Evolutionary conservation across 1,284 basidiomycete genomes (phyloP), one percentile per base, ranked within the genome.

Genomic region (Tilletia caries): DNA sequence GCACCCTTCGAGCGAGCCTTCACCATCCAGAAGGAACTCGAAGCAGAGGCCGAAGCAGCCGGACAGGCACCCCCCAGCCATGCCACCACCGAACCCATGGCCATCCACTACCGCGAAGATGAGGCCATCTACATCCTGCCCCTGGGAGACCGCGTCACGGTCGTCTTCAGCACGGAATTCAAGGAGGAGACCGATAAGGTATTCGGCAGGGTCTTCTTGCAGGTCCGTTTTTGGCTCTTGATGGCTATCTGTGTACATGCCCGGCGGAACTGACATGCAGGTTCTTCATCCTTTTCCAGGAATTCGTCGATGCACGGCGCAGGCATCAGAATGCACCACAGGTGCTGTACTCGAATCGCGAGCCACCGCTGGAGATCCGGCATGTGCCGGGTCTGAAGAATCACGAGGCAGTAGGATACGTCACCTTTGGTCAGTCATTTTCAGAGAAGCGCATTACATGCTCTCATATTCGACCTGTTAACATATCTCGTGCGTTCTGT

Each of bases 241-340:
- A n/a, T n/a, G n/a, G n/a, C n/a, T n/a, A n/a, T n/a, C n/a, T n/a
- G n/a, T n/a, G n/a, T n/a, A n/a, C n/a, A n/a, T n/a, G n/a, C n/a
- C n/a, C n/a, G n/a, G n/a, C n/a, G n/a, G n/a, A n/a, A n/a, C n/a
- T n/a, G n/a, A n/a, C n/a, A n/a, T n/a, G n/a, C n/a, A n/a, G n/a
- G n/a, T 50, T 50, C 4, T 44, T 44, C 43, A 10, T 44, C 1
- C 32, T 52, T 25, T 13, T 46, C 2, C 76, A 95, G 92, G 96
- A 98, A 89, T 99, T 99, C 77, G 96, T 98, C 58, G 96, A 99
- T 86, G 95, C 96, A 10, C 89, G 95, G 70, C 89, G 93, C 89
- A 93, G 72, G 93, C 95, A 1, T 90, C 96, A 98, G 85, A 95
- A 91, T 76, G 96, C 96, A 0, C 96, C 96, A 0, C 96, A 98